Evolutionary conservation across 148 eudicot genomes (phyloP).

Genomic region (Gaultheria prostrata): DNA sequence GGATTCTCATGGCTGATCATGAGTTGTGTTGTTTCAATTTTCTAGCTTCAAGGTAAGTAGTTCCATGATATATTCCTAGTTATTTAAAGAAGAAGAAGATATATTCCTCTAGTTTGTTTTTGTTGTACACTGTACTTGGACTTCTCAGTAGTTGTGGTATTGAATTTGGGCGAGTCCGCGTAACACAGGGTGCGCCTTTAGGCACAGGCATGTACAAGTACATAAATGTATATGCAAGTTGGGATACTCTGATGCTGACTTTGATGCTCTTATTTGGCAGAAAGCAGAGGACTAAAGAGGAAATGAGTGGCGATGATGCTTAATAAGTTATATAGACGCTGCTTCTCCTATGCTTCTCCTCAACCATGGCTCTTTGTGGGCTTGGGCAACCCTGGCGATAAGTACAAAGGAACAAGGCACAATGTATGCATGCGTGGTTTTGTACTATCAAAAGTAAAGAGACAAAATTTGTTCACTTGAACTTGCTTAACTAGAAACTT

Average conservation of each 20-base stretch:
- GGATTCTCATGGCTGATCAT: too few species aligned
- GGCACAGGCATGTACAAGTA: neutral
- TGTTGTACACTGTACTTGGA: too few species aligned
- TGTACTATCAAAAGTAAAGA: neutral
- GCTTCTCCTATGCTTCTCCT: conserved; percentile 29
- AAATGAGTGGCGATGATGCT: conserved; percentile 20
- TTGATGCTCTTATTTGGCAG: conserved; percentile 14
- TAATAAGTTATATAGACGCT: conserved; percentile 27
- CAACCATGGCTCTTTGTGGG: conserved; percentile 91
- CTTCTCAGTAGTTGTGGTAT: too few species aligned
- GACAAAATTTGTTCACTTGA: neutral
- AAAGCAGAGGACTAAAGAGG: conserved; percentile 5
- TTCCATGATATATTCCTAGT: too few species aligned
- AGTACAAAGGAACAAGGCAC: conserved; percentile 78
- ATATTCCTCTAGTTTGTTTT: too few species aligned
- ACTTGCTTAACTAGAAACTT: neutral
- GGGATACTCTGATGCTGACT: neutral
- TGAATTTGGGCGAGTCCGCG: neutral
- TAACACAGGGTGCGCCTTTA: neutral
- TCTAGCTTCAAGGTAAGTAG: too few species aligned
- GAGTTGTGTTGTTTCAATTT: too few species aligned
- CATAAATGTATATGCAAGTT: neutral
- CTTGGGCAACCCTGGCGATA: conserved; percentile 83
- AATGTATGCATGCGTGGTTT: conserved; percentile 41
- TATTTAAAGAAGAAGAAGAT: too few species aligned